phyloP scores from a whole-genome alignment of 2,329 filamentous ascomycete genomes.

The Phyllosticta citribraziliensis region DNA sequence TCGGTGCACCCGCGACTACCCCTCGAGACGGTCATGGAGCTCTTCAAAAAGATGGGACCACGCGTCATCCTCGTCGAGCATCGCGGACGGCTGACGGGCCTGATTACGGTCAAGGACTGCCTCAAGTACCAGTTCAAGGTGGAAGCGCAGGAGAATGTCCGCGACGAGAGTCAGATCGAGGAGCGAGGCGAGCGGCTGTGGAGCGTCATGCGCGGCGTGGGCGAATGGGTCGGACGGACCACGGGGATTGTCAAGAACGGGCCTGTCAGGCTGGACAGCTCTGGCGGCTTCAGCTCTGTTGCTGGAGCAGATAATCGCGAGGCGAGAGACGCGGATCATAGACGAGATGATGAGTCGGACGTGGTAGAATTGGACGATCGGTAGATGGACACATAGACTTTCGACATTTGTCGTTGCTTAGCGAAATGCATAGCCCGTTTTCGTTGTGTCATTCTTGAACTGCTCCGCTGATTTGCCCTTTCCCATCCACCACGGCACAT shows the following conservation, averaged over 20 bases:
- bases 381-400: neutral
- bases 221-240: neutral
- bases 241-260: neutral
- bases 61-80: conserved; percentile 89
- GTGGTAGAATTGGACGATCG: conserved; percentile 4
- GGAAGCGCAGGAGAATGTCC: conserved; percentile 65
- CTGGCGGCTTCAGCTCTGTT: neutral
- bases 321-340: neutral
- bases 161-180: conserved; percentile 4
- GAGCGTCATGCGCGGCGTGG: conserved; percentile 5
- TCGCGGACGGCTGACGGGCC: conserved; percentile 68
- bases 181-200: conserved; percentile 8
- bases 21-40: conserved; percentile 94
- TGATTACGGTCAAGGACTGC: conserved; percentile 95
- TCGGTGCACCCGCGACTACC: conserved; percentile 84
- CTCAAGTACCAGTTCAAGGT: conserved; percentile 96
- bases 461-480: neutral
- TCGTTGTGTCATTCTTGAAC: too few relatives aligned
- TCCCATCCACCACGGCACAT: too few relatives aligned
- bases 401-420: neutral
- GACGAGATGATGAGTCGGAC: neutral
- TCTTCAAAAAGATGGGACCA: conserved; percentile 96
- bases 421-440: neutral
- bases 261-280: neutral
- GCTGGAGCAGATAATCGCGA: neutral